phyloP scores from a whole-genome alignment of 768 basidiomycete genomes.

The Leccinum broughii region DNA sequence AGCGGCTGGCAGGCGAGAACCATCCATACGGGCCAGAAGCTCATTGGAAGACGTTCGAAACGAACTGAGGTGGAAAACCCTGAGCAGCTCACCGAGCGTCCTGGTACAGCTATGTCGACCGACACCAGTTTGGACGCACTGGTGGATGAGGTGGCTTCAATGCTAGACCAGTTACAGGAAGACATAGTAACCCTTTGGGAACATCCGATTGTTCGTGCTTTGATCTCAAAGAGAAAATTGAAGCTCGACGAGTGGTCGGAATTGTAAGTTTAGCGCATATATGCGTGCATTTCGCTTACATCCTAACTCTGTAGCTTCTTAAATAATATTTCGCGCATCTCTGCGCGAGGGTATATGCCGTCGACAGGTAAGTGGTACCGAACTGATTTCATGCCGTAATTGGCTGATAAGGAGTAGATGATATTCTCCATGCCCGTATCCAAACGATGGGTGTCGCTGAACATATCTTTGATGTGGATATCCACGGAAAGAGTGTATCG shows the following conservation, averaged over 20 bases:
- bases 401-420: conserved; percentile 49
- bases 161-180: conserved; percentile 57
- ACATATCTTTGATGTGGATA: conserved; percentile 78
- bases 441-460: conserved; percentile 90
- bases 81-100: conserved; percentile 32
- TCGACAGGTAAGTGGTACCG: conserved; percentile 55
- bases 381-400: conserved; percentile 30
- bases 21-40: conserved; percentile 47
- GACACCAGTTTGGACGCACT: conserved; percentile 49
- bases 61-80: conserved; percentile 26
- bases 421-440: conserved; percentile 86
- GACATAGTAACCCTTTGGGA: conserved; percentile 76
- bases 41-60: conserved; percentile 32
- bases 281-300: conserved; percentile 19
- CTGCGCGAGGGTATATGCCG: conserved; percentile 67
- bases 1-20: conserved; percentile 80
- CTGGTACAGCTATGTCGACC: conserved; percentile 30
- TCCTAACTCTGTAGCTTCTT: conserved; percentile 56
- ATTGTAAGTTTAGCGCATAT: conserved; percentile 58
- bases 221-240: conserved; percentile 67
- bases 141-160: conserved; percentile 58
- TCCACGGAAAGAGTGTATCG: conserved; percentile 74
- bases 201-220: conserved; percentile 65
- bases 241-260: conserved; percentile 88
- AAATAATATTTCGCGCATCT: conserved; percentile 69